phyloP scores from a whole-genome alignment of 495 filamentous ascomycete species.

The Viridothelium virens region DNA sequence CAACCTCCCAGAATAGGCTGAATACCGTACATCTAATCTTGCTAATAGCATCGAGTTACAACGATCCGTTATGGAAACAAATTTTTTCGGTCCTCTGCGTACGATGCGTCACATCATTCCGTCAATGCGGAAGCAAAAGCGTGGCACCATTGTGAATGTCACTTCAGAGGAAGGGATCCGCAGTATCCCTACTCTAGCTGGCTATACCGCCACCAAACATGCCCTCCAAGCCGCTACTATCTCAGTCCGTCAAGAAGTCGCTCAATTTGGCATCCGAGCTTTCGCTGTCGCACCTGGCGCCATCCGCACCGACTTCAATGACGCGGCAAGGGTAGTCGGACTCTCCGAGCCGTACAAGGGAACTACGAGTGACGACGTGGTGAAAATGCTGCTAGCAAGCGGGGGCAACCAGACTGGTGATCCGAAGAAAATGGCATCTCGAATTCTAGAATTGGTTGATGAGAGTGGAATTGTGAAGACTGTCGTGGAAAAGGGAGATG shows the following conservation, averaged over 20 bases:
- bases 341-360: neutral
- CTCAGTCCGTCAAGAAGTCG: conserved; percentile 26
- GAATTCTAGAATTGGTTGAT: conserved; percentile 21
- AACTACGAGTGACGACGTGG: conserved; percentile 9
- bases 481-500: neutral
- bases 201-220: conserved; percentile 36
- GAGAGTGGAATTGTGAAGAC: neutral
- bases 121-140: conserved; percentile 37
- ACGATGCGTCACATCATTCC: conserved; percentile 39
- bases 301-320: conserved; percentile 31
- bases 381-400: conserved; percentile 13
- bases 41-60: neutral
- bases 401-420: conserved; percentile 21
- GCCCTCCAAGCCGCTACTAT: conserved; percentile 34
- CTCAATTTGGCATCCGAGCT: conserved; percentile 31
- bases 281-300: conserved; percentile 37
- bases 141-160: conserved; percentile 43
- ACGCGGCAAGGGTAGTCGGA: neutral
- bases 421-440: conserved; percentile 20
- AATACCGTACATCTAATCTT: neutral
- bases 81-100: conserved; percentile 43
- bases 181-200: conserved; percentile 20
- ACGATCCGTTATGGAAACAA: conserved; percentile 36
- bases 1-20: neutral
- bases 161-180: conserved; percentile 26